phyloP scores from a whole-genome alignment of 2,329 filamentous ascomycete species.

The Neofusicoccum cordaticola region DNA sequence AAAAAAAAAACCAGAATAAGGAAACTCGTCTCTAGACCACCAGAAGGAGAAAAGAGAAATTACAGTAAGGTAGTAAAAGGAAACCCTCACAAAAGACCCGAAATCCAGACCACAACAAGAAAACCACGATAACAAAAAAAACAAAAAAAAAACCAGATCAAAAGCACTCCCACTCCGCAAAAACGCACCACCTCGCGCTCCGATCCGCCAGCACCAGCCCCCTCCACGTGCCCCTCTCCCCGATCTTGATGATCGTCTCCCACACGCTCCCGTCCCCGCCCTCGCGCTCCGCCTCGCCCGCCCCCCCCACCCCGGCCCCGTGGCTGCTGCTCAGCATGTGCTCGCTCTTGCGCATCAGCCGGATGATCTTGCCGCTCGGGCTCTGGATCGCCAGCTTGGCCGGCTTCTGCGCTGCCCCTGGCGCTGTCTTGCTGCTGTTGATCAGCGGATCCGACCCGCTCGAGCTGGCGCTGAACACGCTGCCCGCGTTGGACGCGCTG shows the following conservation, averaged over 20 bases:
- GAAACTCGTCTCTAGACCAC: conserved; percentile 1
- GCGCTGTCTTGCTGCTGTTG: conserved; percentile 40
- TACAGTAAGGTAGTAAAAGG: not conserved
- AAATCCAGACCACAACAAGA: not conserved
- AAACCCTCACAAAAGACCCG: not conserved
- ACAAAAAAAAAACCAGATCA: conserved; percentile 27
- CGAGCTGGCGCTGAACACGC: conserved; percentile 49
- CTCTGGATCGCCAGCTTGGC: conserved; percentile 95
- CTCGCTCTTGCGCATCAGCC: conserved; percentile 79
- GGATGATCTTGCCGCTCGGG: conserved; percentile 88
- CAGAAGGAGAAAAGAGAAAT: not conserved
- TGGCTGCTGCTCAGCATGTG: conserved; percentile 45
- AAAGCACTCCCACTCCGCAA: conserved; percentile 76
- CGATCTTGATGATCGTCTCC: conserved; percentile 91
- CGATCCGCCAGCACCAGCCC: conserved; percentile 79
- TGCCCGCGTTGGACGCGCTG: conserved; percentile 46
- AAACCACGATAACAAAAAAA: not conserved
- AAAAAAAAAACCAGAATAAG: not conserved
- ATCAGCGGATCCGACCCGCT: not conserved
- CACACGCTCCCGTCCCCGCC: conserved; percentile 72
- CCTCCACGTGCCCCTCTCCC: conserved; percentile 76
- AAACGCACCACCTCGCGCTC: conserved; percentile 86
- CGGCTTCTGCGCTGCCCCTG: conserved; percentile 63
- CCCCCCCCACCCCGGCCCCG: conserved; percentile 19
- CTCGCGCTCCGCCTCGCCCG: conserved; percentile 44